Base-by-base conservation (phyloP, 108 stramenopile genomes). In the Licmophora abbreviata region DNA sequence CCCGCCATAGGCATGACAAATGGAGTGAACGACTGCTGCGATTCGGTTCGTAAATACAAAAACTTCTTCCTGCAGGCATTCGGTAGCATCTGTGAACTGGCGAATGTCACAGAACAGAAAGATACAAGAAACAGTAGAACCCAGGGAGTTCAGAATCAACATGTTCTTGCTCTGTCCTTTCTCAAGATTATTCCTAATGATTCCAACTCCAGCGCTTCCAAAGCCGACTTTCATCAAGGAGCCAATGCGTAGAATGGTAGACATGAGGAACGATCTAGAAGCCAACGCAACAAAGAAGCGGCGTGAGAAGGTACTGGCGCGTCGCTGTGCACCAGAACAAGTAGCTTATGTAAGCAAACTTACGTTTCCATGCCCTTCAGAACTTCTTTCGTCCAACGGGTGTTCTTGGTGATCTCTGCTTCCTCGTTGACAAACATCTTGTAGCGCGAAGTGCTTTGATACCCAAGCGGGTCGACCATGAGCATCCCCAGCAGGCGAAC, bases 81-180 rank as follows among this genome's bases (percentile, higher is more conserved):
- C 95, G 2, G 95, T 95, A 21, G 88, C 87, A 70, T 95, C 93
- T 10, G 93, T 97, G 60, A 95, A 97, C 44, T 82, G 79, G 43
- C 96, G 74, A 51, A 97, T 92, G 61, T 97, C 96, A 59, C 93
- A 97, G 47, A 97, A 97, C 27, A 92, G 63, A 56, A 95, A 96
- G 35, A 96, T 85, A 34, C 93, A 88, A 8, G 81, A 69, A 6
- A 94, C 87, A 23, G 63, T 85, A 15, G 73, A 59, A 54, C 93
- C 93, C 23, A 81, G 63, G 8, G 64, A 68, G 32, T 71, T 78
- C 23, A 87, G 51, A 37, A 90, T 56, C 29, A 92, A 48, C 30
- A 68, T 70, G 46, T 92, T 74, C 42, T 76, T 85, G 18, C 63
- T 66, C 7, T 77, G 59, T 3, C 77, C 71, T 40, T 76, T 72